phyloP scores from a whole-genome alignment of 2,329 filamentous ascomycete species.

The Nemania bipapillata region DNA sequence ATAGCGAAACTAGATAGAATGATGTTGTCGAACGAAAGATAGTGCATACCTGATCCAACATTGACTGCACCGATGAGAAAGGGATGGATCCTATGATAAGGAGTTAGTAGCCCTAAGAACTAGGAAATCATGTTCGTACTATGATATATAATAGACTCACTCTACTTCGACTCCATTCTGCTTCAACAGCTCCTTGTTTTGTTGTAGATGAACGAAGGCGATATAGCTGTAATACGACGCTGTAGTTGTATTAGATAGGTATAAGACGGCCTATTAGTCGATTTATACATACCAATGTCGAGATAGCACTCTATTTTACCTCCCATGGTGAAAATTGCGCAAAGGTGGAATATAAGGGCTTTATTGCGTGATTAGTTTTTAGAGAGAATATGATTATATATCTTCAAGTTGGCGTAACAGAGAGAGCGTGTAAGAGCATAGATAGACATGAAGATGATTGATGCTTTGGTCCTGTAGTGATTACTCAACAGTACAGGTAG shows the following conservation, averaged over 20 bases:
- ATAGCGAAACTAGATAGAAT: background rate
- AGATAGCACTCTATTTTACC: slow-evolving; percentile 73
- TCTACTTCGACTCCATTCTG: slow-evolving; percentile 72
- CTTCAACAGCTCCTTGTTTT: slow-evolving; percentile 64
- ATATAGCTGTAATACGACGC: slow-evolving; percentile 73
- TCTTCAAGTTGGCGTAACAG: background rate
- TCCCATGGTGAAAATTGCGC: slow-evolving; percentile 59
- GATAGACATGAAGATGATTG: no score
- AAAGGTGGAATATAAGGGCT: background rate
- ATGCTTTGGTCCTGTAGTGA: background rate
- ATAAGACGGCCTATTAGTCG: background rate
- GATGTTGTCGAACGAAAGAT: no score
- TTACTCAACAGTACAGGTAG: slow-evolving; percentile 13
- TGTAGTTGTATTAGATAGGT: slow-evolving; percentile 50
- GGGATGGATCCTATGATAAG: slow-evolving; percentile 69
- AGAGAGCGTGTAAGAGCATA: background rate
- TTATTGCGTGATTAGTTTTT: slow-evolving; percentile 6
- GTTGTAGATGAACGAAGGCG: slow-evolving; percentile 66
- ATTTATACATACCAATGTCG: slow-evolving; percentile 67
- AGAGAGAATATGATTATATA: background rate
- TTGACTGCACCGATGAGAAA: slow-evolving; percentile 77
- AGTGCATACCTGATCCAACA: slow-evolving; percentile 64
- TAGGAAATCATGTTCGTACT: background rate
- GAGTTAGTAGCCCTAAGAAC: background rate
- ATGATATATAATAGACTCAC: slow-evolving; percentile 58